Percentiles rank a stretch among this genome's conserved stretches.
Evolutionary conservation across 2,329 filamentous ascomycete species (phyloP).

Genomic region (Drechslerella dactyloides): DNA sequence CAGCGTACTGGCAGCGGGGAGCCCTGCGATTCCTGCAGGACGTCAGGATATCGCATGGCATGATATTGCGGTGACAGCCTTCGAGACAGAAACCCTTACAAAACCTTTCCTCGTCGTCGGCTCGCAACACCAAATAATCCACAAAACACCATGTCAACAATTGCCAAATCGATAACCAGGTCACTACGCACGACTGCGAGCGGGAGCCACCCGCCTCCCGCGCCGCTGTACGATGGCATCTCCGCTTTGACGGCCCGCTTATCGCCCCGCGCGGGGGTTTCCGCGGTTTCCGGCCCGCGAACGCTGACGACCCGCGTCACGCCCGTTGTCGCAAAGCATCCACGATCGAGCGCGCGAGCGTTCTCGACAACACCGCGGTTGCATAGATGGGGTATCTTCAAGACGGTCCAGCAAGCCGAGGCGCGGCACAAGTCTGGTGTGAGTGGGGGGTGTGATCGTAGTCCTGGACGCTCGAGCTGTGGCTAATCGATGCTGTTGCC

Average conservation of each 20-base stretch:
- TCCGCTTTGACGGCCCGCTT: neutral
- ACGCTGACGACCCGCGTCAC: conserved; percentile 2
- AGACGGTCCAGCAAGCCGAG: conserved; percentile 61
- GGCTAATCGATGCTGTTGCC: conserved; percentile 35
- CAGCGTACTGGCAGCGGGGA: conserved; percentile 2
- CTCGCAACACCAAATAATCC: conserved; percentile 38
- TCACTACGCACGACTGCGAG: conserved; percentile 5
- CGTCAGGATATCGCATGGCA: conserved; percentile 25
- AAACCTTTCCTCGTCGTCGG: conserved; percentile 25
- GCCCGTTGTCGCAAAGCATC: conserved; percentile 4
- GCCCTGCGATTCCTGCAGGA: conserved; percentile 3
- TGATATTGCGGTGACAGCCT: neutral
- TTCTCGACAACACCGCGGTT: conserved; percentile 36
- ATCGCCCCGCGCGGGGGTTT: conserved; percentile 6
- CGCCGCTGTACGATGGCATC: conserved; percentile 11
- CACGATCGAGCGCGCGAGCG: conserved; percentile 9
- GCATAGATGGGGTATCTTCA: conserved; percentile 53
- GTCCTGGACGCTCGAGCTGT: conserved; percentile 33
- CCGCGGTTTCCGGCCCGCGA: conserved; percentile 5
- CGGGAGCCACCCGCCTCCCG: neutral
- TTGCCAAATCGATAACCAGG: conserved; percentile 35
- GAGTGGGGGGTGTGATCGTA: conserved; percentile 52
- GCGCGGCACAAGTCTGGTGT: conserved; percentile 60
- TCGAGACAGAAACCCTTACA: conserved; percentile 5
- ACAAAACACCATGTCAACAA: conserved; percentile 30